These are phyloP conservation scores for Gossypium australe DNA, from an alignment of 345 rosid species.

Conservation along the genomic window DNA sequence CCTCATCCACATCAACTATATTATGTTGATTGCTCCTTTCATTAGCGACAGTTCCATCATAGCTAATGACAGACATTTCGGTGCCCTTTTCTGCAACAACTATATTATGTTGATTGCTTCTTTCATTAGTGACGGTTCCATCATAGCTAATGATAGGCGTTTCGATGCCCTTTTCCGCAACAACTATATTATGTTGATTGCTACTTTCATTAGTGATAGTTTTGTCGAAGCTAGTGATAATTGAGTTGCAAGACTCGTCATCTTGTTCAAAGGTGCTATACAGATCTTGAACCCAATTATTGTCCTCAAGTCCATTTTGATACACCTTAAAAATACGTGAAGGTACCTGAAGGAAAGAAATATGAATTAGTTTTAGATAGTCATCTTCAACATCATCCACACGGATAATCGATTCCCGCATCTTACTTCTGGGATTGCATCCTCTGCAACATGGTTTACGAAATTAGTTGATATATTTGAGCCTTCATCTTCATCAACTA, in stretches of 20 bases:
- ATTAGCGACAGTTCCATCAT: neutral
- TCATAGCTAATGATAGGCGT: neutral
- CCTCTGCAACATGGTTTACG: neutral
- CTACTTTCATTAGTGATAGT: neutral
- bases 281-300: neutral
- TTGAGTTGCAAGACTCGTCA: neutral
- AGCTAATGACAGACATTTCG: neutral
- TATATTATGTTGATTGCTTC: neutral
- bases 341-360: neutral
- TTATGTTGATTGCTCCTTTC: neutral
- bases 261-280: neutral
- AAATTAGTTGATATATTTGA: neutral
- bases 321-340: neutral
- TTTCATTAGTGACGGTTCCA: neutral
- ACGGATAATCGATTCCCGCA: neutral
- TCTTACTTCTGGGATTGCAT: neutral
- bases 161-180: neutral
- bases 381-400: neutral
- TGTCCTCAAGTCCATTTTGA: neutral
- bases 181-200: neutral
- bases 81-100: neutral
- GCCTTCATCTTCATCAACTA: neutral
- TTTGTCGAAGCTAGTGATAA: neutral
- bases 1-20: neutral
- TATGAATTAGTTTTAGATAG: neutral